phyloP scores from a whole-genome alignment of 2,329 filamentous ascomycete genomes.

The Aspergillus hortae region DNA sequence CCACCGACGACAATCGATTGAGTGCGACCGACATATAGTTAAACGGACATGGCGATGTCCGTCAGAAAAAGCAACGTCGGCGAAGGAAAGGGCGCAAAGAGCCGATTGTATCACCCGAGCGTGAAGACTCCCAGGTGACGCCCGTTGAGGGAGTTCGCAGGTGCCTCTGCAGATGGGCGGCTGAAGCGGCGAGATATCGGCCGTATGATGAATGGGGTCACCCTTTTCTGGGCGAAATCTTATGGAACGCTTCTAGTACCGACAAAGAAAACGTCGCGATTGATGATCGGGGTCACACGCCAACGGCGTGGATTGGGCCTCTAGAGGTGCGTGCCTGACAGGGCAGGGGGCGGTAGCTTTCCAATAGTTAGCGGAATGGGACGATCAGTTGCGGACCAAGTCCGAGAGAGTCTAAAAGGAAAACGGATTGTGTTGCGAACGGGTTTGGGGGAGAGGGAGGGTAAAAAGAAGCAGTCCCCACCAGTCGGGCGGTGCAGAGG shows the following conservation, averaged over 20 bases:
- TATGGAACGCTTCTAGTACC: neutral
- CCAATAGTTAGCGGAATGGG: slow-evolving; percentile 8
- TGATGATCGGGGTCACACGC: neutral
- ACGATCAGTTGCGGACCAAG: neutral
- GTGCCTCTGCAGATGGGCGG: neutral
- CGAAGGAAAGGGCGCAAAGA: neutral
- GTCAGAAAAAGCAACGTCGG: neutral
- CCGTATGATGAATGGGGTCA: neutral
- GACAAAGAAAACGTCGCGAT: neutral
- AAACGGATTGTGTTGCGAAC: too few species aligned
- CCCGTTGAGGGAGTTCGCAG: neutral
- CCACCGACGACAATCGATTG: slow-evolving; percentile 13
- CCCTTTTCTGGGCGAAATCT: neutral
- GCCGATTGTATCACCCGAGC: neutral
- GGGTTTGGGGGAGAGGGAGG: too few species aligned
- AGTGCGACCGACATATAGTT: slow-evolving; percentile 19
- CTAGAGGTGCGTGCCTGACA: slow-evolving; percentile 1
- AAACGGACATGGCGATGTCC: slow-evolving; percentile 20
- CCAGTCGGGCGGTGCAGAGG: neutral
- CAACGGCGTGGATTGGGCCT: slow-evolving; percentile 1
- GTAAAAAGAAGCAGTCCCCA: neutral
- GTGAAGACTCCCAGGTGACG: neutral
- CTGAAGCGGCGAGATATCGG: neutral
- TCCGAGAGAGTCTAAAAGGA: too few species aligned
- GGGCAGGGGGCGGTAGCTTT: slow-evolving; percentile 5